Evolutionary conservation across 495 filamentous ascomycete genomes (phyloP).

Genomic region (Immersiella caudata): DNA sequence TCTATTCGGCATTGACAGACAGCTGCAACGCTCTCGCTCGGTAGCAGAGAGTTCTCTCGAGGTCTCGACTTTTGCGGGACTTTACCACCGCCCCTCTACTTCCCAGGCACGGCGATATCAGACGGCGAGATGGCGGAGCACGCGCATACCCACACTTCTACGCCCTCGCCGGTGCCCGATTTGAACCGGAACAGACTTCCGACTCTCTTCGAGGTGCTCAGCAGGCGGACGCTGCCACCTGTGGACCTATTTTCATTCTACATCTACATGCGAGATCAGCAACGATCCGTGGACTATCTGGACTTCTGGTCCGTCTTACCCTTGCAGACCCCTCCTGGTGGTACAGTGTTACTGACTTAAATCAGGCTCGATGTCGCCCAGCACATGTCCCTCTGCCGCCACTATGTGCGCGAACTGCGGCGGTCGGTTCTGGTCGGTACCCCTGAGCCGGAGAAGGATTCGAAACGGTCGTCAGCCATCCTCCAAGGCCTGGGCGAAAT

Average conservation of each 20-base stretch:
- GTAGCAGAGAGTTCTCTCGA: constrained; percentile 1
- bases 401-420: constrained; percentile 95
- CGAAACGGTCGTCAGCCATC: constrained; percentile 79
- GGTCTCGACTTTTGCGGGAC: constrained; percentile 1
- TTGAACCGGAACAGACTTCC: constrained; percentile 78
- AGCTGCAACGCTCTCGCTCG: neutral
- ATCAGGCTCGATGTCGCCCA: constrained; percentile 99
- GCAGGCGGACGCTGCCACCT: constrained; percentile 83
- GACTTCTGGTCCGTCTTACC: constrained; percentile 82
- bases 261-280: constrained; percentile 99
- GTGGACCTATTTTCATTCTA: constrained; percentile 99
- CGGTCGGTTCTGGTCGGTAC: constrained; percentile 91
- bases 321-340: neutral
- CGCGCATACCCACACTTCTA: constrained; percentile 29
- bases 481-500: constrained; percentile 73
- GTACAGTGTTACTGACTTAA: constrained; percentile 20
- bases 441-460: constrained; percentile 83
- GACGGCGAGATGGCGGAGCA: constrained; percentile 43
- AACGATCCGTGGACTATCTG: constrained; percentile 94
- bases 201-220: constrained; percentile 92
- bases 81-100: constrained; percentile 4
- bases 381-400: constrained; percentile 96
- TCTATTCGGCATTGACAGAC: constrained; percentile 2
- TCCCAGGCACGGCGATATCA: neutral
- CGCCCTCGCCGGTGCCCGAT: constrained; percentile 51